Evolutionary conservation across 495 filamentous ascomycete genomes (phyloP).

Genomic region (Glonium stellatum): DNA sequence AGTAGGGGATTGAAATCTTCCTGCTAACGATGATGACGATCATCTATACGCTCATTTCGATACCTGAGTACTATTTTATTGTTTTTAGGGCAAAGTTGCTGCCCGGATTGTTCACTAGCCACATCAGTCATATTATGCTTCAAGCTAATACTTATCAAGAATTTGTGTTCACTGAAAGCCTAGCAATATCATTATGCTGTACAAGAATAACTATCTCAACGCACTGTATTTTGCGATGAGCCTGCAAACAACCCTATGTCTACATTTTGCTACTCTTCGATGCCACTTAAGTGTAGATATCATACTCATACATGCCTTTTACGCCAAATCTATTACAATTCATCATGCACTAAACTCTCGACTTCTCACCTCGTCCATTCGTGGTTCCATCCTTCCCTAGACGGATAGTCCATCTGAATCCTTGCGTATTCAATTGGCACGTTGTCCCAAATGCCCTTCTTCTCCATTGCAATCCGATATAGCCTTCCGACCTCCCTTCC

Average conservation of each 20-base stretch:
- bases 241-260: no score
- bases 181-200: neutral
- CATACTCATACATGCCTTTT: neutral
- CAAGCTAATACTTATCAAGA: neutral
- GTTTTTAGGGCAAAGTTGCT: neutral
- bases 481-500: constrained; percentile 63
- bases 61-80: neutral
- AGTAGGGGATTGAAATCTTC: neutral
- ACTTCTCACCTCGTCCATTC: constrained; percentile 44
- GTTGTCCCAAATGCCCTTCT: constrained; percentile 65
- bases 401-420: constrained; percentile 70
- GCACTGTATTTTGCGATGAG: no score
- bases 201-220: neutral
- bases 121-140: neutral
- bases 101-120: neutral
- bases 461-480: constrained; percentile 78
- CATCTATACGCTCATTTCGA: neutral
- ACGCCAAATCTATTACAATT: neutral
- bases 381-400: constrained; percentile 71
- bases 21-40: neutral
- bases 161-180: no score
- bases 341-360: neutral
- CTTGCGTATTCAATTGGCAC: constrained; percentile 86
- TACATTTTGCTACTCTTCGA: neutral
- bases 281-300: neutral